These are phyloP conservation scores for Parietichytrium sp. DNA, from an alignment of 108 stramenopile species.

Conservation along the genomic window DNA sequence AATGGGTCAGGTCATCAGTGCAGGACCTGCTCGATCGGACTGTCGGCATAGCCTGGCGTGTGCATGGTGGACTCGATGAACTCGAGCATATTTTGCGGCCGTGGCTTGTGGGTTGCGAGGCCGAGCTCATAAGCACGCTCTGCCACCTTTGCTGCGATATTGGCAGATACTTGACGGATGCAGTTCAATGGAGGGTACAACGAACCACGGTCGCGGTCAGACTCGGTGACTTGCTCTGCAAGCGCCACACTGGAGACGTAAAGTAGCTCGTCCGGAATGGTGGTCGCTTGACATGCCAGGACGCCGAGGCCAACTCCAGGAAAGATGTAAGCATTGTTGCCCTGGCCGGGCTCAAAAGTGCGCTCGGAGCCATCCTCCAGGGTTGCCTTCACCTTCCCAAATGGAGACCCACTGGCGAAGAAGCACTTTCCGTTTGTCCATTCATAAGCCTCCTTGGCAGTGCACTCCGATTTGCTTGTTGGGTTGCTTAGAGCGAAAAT, in stretches of 20 bases:
- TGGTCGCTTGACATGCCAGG: conserved; percentile 75
- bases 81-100: no score
- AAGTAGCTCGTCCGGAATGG: conserved; percentile 81
- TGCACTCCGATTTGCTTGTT: conserved; percentile 90
- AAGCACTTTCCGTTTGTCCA: conserved; percentile 89
- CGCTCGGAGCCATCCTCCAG: conserved; percentile 55
- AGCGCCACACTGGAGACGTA: conserved; percentile 82
- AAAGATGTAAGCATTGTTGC: conserved; percentile 77
- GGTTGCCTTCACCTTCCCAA: conserved; percentile 78
- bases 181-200: conserved; percentile 78
- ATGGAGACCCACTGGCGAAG: conserved; percentile 92
- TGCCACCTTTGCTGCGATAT: conserved; percentile 80
- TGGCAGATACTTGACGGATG: conserved; percentile 80
- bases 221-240: conserved; percentile 73
- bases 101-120: conserved; percentile 59
- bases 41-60: no score
- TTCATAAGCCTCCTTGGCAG: conserved; percentile 90
- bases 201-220: conserved; percentile 74
- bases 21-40: no score
- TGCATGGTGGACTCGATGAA: no score
- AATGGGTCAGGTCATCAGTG: no score
- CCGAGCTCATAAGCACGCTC: conserved; percentile 76
- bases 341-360: conserved; percentile 79
- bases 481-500: conserved; percentile 97
- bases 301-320: conserved; percentile 84